Conservation (phyloP, 1,139 yeast genomes). For the Zygoascus sp. region DNA sequence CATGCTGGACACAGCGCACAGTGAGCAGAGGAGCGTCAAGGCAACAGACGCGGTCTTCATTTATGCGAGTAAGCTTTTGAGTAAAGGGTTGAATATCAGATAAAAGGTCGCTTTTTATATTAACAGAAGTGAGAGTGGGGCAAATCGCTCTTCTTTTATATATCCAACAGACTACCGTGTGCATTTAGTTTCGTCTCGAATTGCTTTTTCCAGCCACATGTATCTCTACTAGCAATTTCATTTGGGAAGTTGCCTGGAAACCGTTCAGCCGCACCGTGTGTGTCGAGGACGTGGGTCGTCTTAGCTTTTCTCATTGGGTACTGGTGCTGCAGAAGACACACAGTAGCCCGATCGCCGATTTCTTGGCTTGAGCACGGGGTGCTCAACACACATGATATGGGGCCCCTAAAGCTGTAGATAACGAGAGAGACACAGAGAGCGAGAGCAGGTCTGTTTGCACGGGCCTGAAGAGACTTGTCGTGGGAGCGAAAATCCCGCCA, state of each 20-base stretch:
- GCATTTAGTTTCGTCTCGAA: no score
- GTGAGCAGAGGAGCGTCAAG: not conserved
- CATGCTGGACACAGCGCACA: not conserved
- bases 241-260: not conserved
- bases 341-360: no score
- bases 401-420: no score
- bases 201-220: slow-evolving; percentile 1
- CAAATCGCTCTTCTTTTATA: not conserved
- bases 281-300: not conserved
- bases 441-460: no score
- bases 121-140: not conserved
- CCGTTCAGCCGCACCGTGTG: not conserved
- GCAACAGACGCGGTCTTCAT: not conserved
- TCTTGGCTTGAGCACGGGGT: no score
- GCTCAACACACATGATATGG: no score
- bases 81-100: not conserved
- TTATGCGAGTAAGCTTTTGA: not conserved
- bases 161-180: no score
- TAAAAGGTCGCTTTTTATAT: no score
- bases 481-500: no score
- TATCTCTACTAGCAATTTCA: not conserved
- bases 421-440: no score
- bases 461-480: no score
- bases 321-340: not conserved
- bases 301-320: not conserved